Conservation (phyloP, 1,139 yeast species). For the Suhomyces choctaworum region DNA sequence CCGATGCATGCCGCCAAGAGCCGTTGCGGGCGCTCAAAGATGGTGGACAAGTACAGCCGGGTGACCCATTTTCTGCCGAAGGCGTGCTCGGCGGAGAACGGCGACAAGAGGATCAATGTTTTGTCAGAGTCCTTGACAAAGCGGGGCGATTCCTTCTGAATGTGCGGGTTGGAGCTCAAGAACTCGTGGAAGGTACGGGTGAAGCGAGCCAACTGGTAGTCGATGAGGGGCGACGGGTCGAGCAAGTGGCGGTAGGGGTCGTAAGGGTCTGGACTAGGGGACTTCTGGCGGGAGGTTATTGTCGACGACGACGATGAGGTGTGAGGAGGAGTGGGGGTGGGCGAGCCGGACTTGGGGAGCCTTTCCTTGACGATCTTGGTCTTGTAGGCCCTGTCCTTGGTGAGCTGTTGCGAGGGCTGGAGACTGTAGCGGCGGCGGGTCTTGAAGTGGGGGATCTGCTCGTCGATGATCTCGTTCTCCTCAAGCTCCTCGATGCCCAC, state of each 20-base stretch:
- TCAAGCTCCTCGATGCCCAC: conserved; percentile 35
- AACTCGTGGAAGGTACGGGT: conserved; percentile 47
- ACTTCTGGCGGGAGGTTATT: conserved; percentile 5
- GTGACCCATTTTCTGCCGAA: conserved; percentile 79
- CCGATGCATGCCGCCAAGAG: conserved; percentile 76
- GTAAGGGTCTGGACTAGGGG: conserved; percentile 11
- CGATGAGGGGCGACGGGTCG: conserved; percentile 37
- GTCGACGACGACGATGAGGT: too few relatives aligned
- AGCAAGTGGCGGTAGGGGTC: conserved; percentile 10
- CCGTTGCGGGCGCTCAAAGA: conserved; percentile 85
- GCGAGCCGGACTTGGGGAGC: conserved; percentile 14
- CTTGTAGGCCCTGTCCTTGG: conserved; percentile 8
- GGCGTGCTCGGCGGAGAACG: conserved; percentile 63
- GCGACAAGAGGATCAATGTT: conserved; percentile 57
- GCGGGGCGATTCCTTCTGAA: conserved; percentile 51
- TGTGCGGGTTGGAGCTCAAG: conserved; percentile 55
- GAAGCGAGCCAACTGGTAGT: conserved; percentile 39
- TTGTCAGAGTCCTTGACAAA: conserved; percentile 46
- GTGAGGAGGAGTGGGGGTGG: conserved; percentile 5
- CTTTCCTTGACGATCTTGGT: conserved; percentile 4
- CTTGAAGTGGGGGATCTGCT: conserved; percentile 42
- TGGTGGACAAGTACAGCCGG: conserved; percentile 63
- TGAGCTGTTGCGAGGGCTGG: conserved; percentile 22
- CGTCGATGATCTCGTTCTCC: conserved; percentile 34
- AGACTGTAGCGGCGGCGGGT: conserved; percentile 33